Conservation (phyloP, 2,329 filamentous ascomycete genomes). For the Beauveria sp. region DNA sequence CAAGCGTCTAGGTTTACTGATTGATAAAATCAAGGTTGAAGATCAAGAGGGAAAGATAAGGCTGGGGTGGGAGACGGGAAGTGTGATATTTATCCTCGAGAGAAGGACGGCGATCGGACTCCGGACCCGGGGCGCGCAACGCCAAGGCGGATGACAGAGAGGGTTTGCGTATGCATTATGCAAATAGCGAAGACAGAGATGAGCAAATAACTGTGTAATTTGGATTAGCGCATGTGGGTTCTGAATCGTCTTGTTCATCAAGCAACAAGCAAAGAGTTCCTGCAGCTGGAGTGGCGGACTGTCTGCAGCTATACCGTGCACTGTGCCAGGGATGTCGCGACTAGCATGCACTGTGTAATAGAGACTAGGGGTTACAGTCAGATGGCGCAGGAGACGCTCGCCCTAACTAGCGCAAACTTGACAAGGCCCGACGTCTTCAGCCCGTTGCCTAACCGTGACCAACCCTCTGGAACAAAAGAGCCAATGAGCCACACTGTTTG, state of each 20-base stretch:
- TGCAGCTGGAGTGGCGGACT: neutral
- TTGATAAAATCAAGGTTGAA: neutral
- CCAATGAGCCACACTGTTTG: slow-evolving; percentile 3
- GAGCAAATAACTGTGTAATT: neutral
- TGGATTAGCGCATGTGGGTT: slow-evolving; percentile 12
- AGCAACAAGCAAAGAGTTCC: neutral
- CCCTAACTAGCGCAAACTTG: neutral
- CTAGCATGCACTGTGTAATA: neutral
- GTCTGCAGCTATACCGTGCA: neutral
- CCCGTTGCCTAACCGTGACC: neutral
- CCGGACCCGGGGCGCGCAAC: neutral
- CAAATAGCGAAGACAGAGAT: slow-evolving; percentile 7
- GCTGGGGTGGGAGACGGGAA: neutral
- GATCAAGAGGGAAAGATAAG: neutral
- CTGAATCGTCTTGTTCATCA: neutral
- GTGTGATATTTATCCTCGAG: slow-evolving; percentile 9
- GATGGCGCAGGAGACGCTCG: neutral
- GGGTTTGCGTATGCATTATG: neutral
- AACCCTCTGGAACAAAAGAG: neutral
- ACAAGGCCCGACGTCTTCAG: neutral
- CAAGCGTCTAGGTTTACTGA: neutral
- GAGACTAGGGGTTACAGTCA: neutral
- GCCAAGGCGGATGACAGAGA: neutral
- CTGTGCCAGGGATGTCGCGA: neutral
- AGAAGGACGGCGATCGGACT: slow-evolving; percentile 4